Evolutionary conservation across 176 grass and related monocot genomes (phyloP).

Genomic region (Oryza australiensis): DNA sequence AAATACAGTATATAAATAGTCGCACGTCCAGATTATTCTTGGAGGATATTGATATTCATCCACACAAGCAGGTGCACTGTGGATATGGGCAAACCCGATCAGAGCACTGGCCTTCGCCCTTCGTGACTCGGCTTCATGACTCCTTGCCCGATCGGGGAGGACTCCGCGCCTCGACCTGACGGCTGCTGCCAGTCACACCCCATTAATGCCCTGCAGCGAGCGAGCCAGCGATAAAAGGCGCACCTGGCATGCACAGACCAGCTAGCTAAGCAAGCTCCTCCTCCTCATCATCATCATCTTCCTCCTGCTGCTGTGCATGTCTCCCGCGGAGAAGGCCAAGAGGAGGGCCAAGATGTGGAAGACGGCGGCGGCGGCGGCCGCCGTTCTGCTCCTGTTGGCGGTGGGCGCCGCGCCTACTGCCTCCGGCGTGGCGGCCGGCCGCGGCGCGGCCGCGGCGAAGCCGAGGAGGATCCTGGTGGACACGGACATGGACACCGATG

Average conservation of each 20-base stretch:
- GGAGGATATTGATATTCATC: too few relatives aligned
- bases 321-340: constrained; percentile 2
- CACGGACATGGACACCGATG: constrained; percentile 89
- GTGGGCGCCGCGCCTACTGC: background rate
- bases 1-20: too few relatives aligned
- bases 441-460: background rate
- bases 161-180: background rate
- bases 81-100: background rate
- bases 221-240: background rate
- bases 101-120: too few relatives aligned
- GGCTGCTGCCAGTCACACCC: background rate
- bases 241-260: background rate
- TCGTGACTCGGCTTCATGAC: too few relatives aligned
- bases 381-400: background rate
- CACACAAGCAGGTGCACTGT: background rate
- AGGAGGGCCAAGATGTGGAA: background rate
- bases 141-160: background rate
- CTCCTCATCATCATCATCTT: too few relatives aligned
- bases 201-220: background rate
- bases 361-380: background rate
- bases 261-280: background rate
- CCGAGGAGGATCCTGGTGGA: constrained; percentile 73
- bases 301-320: background rate
- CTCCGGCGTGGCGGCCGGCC: background rate
- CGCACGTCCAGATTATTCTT: too few relatives aligned